A percentile compares a stretch with the other conserved stretches of the same genome.
Evolutionary conservation across 345 rosid species (phyloP).

Genomic region (Gynandropsis gynandra): DNA sequence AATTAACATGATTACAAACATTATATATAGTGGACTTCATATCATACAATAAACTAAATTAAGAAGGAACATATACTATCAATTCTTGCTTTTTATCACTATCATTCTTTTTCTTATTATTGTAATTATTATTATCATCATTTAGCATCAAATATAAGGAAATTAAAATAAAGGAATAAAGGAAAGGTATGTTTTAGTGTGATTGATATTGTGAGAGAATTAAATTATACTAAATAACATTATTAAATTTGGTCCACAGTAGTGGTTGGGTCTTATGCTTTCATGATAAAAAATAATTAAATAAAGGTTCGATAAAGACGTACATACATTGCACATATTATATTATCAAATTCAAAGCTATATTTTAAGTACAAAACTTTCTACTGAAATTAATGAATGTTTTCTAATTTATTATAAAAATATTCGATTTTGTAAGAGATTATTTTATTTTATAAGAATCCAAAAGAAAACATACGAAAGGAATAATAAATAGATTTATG

Average conservation of each 20-base stretch:
- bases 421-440: constrained; percentile 18
- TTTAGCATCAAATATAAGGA: too few relatives aligned
- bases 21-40: too few relatives aligned
- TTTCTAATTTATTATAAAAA: constrained; percentile 1
- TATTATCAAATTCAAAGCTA: constrained; percentile 23
- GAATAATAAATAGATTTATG: constrained; percentile 19
- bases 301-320: constrained; percentile 30
- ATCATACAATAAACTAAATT: too few relatives aligned
- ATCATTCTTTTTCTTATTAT: too few relatives aligned
- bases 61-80: too few relatives aligned
- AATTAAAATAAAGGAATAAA: too few relatives aligned
- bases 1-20: too few relatives aligned
- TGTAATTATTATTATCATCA: too few relatives aligned
- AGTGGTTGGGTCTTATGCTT: constrained; percentile 37
- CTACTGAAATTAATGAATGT: constrained; percentile 27
- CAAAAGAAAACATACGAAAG: constrained; percentile 29
- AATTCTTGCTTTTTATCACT: too few relatives aligned
- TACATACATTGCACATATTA: constrained; percentile 26
- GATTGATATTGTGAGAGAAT: background rate
- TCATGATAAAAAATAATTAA: constrained; percentile 40
- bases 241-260: constrained; percentile 21
- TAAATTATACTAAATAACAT: constrained; percentile 5
- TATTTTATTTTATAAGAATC: constrained; percentile 19
- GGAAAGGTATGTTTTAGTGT: too few relatives aligned
- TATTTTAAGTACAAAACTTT: constrained; percentile 20